A percentile compares a stretch with the other conserved stretches of the same genome.
phyloP scores from a whole-genome alignment of 306 rosid species.

The Quercus berberidifolia region DNA sequence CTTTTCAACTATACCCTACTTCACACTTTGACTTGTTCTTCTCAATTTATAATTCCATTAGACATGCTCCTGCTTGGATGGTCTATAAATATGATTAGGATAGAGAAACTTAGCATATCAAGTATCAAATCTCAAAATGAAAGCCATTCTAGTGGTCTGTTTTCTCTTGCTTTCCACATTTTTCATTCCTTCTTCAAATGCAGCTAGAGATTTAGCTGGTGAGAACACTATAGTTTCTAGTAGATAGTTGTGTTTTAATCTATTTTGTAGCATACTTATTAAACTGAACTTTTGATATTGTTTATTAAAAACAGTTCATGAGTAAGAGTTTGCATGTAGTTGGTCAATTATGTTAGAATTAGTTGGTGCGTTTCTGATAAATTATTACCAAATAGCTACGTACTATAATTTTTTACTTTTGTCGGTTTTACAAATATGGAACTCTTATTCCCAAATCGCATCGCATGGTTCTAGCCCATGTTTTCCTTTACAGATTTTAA shows the following conservation, averaged over 20 bases:
- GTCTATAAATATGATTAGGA: background rate
- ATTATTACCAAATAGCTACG: too few relatives aligned
- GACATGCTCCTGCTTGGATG: background rate
- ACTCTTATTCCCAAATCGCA: too few relatives aligned
- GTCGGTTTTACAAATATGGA: too few relatives aligned
- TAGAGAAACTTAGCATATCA: background rate
- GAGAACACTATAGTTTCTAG: background rate
- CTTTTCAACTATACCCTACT: too few relatives aligned
- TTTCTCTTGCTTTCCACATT: background rate
- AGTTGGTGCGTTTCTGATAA: background rate
- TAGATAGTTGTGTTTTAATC: background rate
- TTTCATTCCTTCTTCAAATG: background rate
- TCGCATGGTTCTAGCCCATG: too few relatives aligned
- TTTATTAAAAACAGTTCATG: too few relatives aligned
- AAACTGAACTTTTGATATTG: background rate
- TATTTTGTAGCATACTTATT: background rate
- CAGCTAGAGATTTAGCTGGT: background rate
- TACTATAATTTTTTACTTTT: too few relatives aligned
- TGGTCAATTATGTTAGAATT: background rate
- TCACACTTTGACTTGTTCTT: too few relatives aligned
- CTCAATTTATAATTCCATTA: too few relatives aligned
- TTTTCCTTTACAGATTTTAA: too few relatives aligned
- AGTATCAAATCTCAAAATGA: background rate
- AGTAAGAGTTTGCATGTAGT: background rate
- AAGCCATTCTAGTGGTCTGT: background rate